Evolutionary conservation across 148 eudicot genomes (phyloP), one percentile per base, ranked within the genome.

Genomic region (Hydrangea macrophylla): DNA sequence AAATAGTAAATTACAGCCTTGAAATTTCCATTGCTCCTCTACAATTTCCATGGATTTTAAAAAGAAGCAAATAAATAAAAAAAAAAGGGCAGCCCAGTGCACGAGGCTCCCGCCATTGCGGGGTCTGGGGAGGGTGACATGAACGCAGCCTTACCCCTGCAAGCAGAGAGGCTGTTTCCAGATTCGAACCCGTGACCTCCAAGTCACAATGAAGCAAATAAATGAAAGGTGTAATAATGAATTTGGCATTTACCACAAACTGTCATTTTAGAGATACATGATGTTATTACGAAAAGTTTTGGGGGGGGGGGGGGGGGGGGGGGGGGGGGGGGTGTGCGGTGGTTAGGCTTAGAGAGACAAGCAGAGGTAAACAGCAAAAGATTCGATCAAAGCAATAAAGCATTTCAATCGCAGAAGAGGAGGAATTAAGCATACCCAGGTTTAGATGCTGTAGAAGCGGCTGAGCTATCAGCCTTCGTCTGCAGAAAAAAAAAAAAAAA

Each of bases 401-500:
- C 23, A 48, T 17, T 2, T 20, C 53, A 48, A 1, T 1, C 22
- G 5, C 12, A 48, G 53, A 48, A 48, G 53, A 48, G 53, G n/a
- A n/a, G 53, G n/a, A n/a, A 48, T 31, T 2, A 48, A 48, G 12
- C 69, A 35, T 80, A 80, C 84, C 84, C 84, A 35, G 84, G 61
- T 68, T 80, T 80, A 0, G 84, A 76, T 27, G 75, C 64, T 51
- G 82, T 55, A 45, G 76, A 44, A 35, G 80, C 59, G 39, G 78
- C 69, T n/a, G 84, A n/a, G 51, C 66, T 67, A 50, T 80, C 83
- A 58, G 83, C 70, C 72, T 76, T 71, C 5, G 77, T 74, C 83
- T 80, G 70, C 66, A 62, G 27, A 35, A 33, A 5, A 48, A 1
- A 18, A 48, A 17, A 5, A 18, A 48, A 9, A 48, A 18, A 48